phyloP scores from a whole-genome alignment of 2,329 filamentous ascomycete species.

The Xylariomycetidae sp. region DNA sequence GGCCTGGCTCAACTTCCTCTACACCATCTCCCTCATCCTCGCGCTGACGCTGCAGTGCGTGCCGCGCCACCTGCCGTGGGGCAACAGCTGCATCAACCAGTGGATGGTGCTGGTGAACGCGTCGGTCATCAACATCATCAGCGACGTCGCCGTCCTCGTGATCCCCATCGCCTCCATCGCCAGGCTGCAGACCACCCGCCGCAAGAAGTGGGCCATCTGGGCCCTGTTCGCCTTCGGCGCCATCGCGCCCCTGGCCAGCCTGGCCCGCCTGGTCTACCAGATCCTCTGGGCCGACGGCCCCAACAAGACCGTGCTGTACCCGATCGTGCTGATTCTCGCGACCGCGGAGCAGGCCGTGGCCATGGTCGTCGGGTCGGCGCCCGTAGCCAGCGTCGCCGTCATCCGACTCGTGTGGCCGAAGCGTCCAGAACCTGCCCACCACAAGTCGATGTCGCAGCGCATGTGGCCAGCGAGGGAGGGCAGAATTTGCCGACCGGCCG shows the following conservation, averaged over 20 bases:
- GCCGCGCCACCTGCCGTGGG: constrained; percentile 14
- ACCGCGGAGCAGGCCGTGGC: constrained; percentile 17
- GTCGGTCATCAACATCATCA: constrained; percentile 23
- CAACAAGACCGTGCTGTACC: constrained; percentile 20
- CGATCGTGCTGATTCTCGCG: constrained; percentile 17
- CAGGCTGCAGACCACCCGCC: constrained; percentile 21
- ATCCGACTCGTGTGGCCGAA: constrained; percentile 10
- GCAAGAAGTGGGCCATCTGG: constrained; percentile 24
- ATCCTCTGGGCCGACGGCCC: constrained; percentile 9
- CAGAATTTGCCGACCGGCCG: neutral
- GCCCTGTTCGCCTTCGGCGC: constrained; percentile 25
- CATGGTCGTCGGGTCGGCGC: constrained; percentile 18
- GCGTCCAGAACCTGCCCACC: neutral
- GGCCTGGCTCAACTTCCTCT: constrained; percentile 19
- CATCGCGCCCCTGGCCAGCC: constrained; percentile 20
- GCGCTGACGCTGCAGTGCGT: constrained; percentile 19
- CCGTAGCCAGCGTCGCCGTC: constrained; percentile 14
- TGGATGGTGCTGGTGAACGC: constrained; percentile 17
- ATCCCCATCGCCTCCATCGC: constrained; percentile 26
- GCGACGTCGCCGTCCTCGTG: constrained; percentile 20
- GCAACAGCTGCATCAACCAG: constrained; percentile 19
- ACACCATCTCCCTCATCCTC: constrained; percentile 19
- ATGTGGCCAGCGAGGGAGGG: constrained; percentile 12
- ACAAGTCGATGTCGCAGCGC: constrained; percentile 10
- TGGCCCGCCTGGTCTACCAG: constrained; percentile 20